Percentiles rank a stretch among this genome's conserved stretches.
These are phyloP conservation scores for Alternaria sp. DNA, from an alignment of 2,329 filamentous ascomycete genomes.

Conservation along the genomic window DNA sequence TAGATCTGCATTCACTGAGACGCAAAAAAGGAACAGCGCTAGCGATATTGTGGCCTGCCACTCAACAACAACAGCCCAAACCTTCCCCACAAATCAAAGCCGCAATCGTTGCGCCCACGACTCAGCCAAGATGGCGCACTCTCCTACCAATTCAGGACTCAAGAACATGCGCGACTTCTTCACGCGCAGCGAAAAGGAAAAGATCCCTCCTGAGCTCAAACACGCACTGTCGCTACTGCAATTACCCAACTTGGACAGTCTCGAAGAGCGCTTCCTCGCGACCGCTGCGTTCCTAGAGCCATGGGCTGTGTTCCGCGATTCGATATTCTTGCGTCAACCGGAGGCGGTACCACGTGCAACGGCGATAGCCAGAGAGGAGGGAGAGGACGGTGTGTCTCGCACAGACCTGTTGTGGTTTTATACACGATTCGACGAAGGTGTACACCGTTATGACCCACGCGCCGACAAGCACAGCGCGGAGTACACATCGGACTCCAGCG, in stretches of 20 bases:
- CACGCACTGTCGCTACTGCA: constrained; percentile 33
- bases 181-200: constrained; percentile 16
- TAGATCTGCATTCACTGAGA: not conserved
- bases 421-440: constrained; percentile 38
- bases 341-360: constrained; percentile 16
- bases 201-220: constrained; percentile 24
- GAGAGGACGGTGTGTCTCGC: constrained; percentile 20
- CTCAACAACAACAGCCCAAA: not conserved
- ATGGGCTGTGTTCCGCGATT: constrained; percentile 41
- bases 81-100: not conserved
- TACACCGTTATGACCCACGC: constrained; percentile 34
- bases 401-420: constrained; percentile 41
- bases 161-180: constrained; percentile 24
- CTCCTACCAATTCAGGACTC: constrained; percentile 7
- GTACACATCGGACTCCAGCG: constrained; percentile 16
- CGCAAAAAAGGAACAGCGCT: not conserved
- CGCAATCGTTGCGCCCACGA: not conserved
- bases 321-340: constrained; percentile 27
- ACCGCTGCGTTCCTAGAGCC: constrained; percentile 38
- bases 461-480: constrained; percentile 16
- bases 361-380: not conserved
- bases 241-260: constrained; percentile 22
- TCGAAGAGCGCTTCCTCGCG: constrained; percentile 39
- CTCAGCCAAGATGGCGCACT: constrained; percentile 4
- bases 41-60: not conserved